These are phyloP conservation scores for Fraxinus sp. DNA, from an alignment of 305 asterid species.

Conservation along the genomic window DNA sequence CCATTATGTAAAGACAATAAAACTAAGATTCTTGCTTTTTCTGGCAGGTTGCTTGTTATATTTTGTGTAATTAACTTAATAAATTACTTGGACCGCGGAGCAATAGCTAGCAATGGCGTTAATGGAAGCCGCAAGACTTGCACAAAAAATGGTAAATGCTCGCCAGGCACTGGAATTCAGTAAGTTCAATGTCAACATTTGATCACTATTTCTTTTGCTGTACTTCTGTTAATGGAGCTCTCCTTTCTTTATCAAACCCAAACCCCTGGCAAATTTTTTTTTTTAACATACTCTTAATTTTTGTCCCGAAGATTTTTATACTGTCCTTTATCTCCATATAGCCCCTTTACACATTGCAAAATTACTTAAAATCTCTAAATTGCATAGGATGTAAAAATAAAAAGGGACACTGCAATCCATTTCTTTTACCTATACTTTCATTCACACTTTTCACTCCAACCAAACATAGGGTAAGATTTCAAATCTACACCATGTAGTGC, in stretches of 20 bases:
- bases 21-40: too few relatives aligned
- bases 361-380: neutral
- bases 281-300: too few relatives aligned
- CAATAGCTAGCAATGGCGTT: conserved; percentile 90
- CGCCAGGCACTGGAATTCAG: conserved; percentile 89
- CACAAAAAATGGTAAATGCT: conserved; percentile 51
- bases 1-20: too few relatives aligned
- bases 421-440: neutral
- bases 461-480: neutral
- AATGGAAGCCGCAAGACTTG: conserved; percentile 70
- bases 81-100: conserved; percentile 82
- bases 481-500: neutral
- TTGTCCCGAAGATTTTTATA: too few relatives aligned
- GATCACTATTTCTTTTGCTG: neutral
- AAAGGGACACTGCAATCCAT: neutral
- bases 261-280: neutral
- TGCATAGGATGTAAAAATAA: neutral
- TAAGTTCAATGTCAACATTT: conserved; percentile 37
- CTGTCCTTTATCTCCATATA: neutral
- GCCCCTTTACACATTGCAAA: neutral
- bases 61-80: conserved; percentile 72
- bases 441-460: neutral
- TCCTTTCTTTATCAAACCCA: neutral
- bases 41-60: conserved; percentile 69
- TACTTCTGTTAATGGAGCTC: neutral